Evolutionary conservation across 805 yeast species (phyloP).

Genomic region (Millerozyma acaciae): DNA sequence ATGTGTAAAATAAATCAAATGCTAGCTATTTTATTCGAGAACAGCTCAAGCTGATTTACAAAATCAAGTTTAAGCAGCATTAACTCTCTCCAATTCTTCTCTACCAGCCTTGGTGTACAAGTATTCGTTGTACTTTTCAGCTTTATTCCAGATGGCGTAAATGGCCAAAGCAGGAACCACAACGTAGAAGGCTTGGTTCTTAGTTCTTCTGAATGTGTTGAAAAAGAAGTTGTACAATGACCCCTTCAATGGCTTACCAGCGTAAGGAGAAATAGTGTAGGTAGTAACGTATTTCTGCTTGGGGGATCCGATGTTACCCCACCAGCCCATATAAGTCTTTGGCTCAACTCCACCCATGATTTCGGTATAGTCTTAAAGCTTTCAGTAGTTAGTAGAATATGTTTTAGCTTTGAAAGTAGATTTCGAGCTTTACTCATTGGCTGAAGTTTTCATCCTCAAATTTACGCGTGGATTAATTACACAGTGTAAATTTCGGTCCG

Average conservation of each 20-base stretch:
- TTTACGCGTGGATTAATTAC: slow-evolving; percentile 7
- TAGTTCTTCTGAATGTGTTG: slow-evolving; percentile 93
- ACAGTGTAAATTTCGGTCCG: too few relatives aligned
- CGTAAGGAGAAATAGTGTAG: slow-evolving; percentile 90
- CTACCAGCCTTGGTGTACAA: slow-evolving; percentile 97
- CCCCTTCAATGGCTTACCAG: slow-evolving; percentile 89
- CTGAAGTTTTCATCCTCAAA: background rate
- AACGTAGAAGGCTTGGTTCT: slow-evolving; percentile 75
- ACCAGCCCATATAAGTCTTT: slow-evolving; percentile 91
- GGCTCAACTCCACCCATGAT: slow-evolving; percentile 43
- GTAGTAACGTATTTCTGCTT: slow-evolving; percentile 81
- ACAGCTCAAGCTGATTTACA: too few relatives aligned
- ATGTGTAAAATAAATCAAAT: too few relatives aligned
- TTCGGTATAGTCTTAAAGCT: background rate
- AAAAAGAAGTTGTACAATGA: slow-evolving; percentile 78
- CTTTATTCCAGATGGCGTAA: slow-evolving; percentile 83
- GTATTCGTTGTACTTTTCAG: slow-evolving; percentile 88
- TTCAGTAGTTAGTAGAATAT: slow-evolving; percentile 2
- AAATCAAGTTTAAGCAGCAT: slow-evolving; percentile 24
- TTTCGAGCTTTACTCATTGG: slow-evolving; percentile 6
- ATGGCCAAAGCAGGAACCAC: slow-evolving; percentile 73
- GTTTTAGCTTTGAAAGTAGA: background rate
- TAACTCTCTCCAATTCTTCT: slow-evolving; percentile 79
- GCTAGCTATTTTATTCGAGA: background rate
- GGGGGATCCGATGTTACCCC: slow-evolving; percentile 91